Percentiles rank a stretch among this genome's conserved stretches.
phyloP scores from a whole-genome alignment of 2,329 filamentous ascomycete genomes.

The Bipolaris zeicola region DNA sequence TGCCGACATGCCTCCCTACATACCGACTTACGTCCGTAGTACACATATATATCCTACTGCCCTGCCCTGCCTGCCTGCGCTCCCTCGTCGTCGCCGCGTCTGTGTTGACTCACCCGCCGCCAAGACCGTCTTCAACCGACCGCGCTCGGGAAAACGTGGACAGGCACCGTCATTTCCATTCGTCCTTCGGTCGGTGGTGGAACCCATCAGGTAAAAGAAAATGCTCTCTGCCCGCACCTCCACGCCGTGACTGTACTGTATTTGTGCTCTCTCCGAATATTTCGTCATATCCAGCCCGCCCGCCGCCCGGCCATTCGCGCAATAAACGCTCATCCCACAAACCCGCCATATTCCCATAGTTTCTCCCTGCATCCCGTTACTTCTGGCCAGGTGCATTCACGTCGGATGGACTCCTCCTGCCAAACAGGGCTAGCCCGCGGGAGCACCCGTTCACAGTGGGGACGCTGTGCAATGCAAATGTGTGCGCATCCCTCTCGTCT shows the following conservation, averaged over 20 bases:
- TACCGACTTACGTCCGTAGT: no score
- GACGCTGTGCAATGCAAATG: constrained; percentile 1
- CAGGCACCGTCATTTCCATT: constrained; percentile 23
- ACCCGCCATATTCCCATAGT: not conserved
- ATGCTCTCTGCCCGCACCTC: not conserved
- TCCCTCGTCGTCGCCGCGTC: not conserved
- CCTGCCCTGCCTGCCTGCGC: no score
- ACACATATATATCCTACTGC: no score
- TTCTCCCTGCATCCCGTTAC: not conserved
- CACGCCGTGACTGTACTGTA: constrained; percentile 2
- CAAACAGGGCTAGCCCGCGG: constrained; percentile 27
- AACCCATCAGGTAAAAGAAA: constrained; percentile 18
- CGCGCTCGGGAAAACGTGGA: constrained; percentile 18
- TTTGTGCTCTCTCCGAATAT: not conserved
- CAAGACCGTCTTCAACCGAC: constrained; percentile 19
- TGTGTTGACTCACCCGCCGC: not conserved
- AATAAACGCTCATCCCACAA: not conserved
- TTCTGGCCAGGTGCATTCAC: constrained; percentile 1
- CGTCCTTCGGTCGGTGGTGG: constrained; percentile 16
- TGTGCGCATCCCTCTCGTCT: constrained; percentile 17
- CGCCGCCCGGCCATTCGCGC: not conserved
- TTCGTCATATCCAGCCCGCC: not conserved
- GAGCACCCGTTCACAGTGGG: constrained; percentile 26
- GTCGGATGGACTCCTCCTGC: not conserved
- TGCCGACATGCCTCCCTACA: no score